These are phyloP conservation scores for Jatropha multifida DNA, from an alignment of 441 rosid species.

Conservation along the genomic window DNA sequence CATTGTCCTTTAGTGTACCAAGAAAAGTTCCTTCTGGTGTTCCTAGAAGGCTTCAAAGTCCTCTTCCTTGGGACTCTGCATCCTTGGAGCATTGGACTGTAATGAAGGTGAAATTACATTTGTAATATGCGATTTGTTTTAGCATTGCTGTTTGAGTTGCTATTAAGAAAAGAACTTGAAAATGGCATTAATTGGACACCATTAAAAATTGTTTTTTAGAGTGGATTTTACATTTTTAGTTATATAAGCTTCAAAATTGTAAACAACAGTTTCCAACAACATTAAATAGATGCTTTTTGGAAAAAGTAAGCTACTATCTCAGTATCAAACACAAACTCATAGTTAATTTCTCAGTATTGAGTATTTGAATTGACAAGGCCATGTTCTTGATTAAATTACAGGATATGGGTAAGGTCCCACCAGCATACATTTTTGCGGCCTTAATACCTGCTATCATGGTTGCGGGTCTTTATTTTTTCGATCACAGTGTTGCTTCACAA, in stretches of 20 bases:
- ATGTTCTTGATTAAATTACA: constrained; percentile 30
- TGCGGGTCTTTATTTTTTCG: constrained; percentile 80
- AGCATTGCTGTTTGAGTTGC: no score
- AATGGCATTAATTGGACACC: no score
- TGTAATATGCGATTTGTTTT: not conserved
- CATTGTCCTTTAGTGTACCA: constrained; percentile 31
- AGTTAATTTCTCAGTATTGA: not conserved
- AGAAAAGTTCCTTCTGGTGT: constrained; percentile 33
- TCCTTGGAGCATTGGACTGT: constrained; percentile 27
- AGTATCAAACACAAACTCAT: no score
- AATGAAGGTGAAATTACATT: constrained; percentile 15
- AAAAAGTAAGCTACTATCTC: no score
- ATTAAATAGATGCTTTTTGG: no score
- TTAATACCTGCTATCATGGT: constrained; percentile 73
- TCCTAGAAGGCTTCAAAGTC: constrained; percentile 36
- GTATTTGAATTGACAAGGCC: not conserved
- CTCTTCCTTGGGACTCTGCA: constrained; percentile 23
- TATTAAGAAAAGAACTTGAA: no score
- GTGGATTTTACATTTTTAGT: not conserved
- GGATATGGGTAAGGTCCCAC: constrained; percentile 72
- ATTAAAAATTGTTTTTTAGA: no score
- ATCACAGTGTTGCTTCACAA: constrained; percentile 82
- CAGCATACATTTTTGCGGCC: constrained; percentile 54
- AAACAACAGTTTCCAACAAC: no score
- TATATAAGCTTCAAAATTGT: no score